Percentiles rank a stretch among this genome's conserved stretches.
These are phyloP conservation scores for Paraconiothyrium brasiliense DNA, from an alignment of 2,329 filamentous ascomycete species.

Conservation along the genomic window DNA sequence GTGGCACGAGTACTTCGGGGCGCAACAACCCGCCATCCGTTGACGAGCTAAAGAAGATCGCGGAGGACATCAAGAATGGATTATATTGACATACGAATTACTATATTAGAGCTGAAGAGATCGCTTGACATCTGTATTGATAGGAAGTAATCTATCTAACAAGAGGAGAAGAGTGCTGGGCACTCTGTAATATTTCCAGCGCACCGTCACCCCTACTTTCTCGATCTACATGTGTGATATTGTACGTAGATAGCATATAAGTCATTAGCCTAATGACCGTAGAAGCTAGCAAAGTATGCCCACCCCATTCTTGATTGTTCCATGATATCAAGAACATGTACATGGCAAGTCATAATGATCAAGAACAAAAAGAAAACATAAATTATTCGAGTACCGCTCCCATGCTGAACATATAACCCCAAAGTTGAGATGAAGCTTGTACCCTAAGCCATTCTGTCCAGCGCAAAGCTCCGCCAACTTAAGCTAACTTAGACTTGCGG, in stretches of 20 bases:
- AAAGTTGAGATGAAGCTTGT: not conserved
- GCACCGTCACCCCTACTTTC: not conserved
- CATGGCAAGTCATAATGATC: not conserved
- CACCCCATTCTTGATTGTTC: no score
- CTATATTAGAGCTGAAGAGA: no score
- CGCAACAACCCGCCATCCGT: constrained; percentile 27
- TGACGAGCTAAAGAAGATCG: constrained; percentile 35
- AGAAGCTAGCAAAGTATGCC: not conserved
- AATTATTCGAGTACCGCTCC: not conserved
- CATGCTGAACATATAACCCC: no score
- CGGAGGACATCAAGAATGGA: constrained; percentile 32
- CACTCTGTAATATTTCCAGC: not conserved
- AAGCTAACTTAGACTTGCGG: not conserved
- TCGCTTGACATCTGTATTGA: not conserved
- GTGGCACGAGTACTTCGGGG: constrained; percentile 18
- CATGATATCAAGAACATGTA: no score
- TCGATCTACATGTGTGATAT: not conserved
- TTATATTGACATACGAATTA: constrained; percentile 21
- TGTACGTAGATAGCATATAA: not conserved
- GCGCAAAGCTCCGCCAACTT: not conserved
- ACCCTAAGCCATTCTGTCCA: not conserved
- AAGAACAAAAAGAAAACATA: not conserved
- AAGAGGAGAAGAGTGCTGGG: constrained; percentile 3
- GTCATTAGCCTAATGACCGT: not conserved
- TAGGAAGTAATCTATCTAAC: not conserved